These are phyloP conservation scores for Bremia lactucae DNA, from an alignment of 352 stramenopile genomes.

Conservation along the genomic window DNA sequence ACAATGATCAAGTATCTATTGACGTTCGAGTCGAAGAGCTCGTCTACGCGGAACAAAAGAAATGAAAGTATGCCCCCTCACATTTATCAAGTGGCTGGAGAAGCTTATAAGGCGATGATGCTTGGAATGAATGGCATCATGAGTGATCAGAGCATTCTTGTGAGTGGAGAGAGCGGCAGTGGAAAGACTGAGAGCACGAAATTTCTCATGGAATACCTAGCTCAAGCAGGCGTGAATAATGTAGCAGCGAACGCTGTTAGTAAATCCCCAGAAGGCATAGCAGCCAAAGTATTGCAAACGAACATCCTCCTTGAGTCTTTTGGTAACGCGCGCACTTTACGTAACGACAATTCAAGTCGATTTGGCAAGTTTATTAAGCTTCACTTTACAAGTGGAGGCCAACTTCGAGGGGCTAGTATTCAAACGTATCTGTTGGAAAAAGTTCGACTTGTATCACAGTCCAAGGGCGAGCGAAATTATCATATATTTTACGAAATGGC, in stretches of 20 bases:
- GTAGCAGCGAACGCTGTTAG: conserved; percentile 33
- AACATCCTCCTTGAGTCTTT: conserved; percentile 87
- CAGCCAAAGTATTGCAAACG: conserved; percentile 85
- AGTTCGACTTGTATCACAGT: conserved; percentile 79
- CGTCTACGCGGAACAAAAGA: conserved; percentile 16
- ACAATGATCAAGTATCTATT: conserved; percentile 53
- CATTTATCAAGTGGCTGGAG: conserved; percentile 76
- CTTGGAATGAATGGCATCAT: conserved; percentile 39
- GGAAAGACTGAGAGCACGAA: conserved; percentile 87
- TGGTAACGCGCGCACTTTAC: conserved; percentile 78
- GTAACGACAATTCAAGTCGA: conserved; percentile 87
- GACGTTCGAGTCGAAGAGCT: conserved; percentile 39
- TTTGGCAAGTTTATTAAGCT: conserved; percentile 91
- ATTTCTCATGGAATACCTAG: conserved; percentile 83
- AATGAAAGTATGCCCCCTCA: conserved; percentile 47
- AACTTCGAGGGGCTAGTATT: conserved; percentile 77
- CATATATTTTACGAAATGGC: conserved; percentile 85
- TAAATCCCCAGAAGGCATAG: conserved; percentile 42
- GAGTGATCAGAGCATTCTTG: conserved; percentile 74
- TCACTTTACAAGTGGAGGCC: conserved; percentile 65
- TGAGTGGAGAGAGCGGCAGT: conserved; percentile 78
- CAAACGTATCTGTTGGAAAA: conserved; percentile 94
- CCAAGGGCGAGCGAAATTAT: conserved; percentile 74
- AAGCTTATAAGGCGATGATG: conserved; percentile 78
- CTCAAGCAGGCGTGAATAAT: conserved; percentile 67